Percentiles rank a stretch among this genome's conserved stretches.
These are phyloP conservation scores for Aphelidium insulamus DNA, from an alignment of 371 early-diverging fungal genomes.

Conservation along the genomic window DNA sequence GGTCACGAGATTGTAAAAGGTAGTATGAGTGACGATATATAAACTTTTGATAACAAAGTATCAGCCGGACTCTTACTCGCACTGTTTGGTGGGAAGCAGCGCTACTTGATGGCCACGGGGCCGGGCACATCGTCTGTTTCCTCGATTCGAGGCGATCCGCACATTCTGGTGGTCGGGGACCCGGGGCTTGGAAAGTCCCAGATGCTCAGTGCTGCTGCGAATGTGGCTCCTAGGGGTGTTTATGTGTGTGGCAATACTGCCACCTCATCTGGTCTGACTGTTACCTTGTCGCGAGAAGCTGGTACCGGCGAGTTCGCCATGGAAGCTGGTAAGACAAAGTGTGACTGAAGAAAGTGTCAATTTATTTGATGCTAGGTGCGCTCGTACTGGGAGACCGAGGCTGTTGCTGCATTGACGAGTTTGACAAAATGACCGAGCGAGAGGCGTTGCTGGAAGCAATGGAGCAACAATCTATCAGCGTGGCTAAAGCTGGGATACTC, in stretches of 20 bases:
- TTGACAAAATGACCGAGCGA: slow-evolving; percentile 34
- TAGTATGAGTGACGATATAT: slow-evolving; percentile 2
- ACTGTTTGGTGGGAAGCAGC: slow-evolving; percentile 34
- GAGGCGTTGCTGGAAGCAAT: slow-evolving; percentile 37
- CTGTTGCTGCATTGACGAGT: slow-evolving; percentile 38
- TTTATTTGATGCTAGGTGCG: slow-evolving; percentile 10
- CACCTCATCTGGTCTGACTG: slow-evolving; percentile 53
- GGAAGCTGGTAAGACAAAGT: slow-evolving; percentile 26
- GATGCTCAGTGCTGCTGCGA: slow-evolving; percentile 20
- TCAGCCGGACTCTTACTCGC: slow-evolving; percentile 34
- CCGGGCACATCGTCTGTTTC: slow-evolving; percentile 8
- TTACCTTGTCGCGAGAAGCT: slow-evolving; percentile 43
- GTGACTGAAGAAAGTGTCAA: not conserved
- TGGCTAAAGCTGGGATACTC: slow-evolving; percentile 48
- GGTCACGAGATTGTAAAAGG: slow-evolving; percentile 42
- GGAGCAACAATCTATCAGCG: slow-evolving; percentile 44
- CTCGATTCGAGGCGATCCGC: slow-evolving; percentile 31
- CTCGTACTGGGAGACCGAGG: slow-evolving; percentile 36
- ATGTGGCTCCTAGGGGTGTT: slow-evolving; percentile 28
- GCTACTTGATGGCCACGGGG: too few relatives aligned
- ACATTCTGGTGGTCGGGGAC: slow-evolving; percentile 41
- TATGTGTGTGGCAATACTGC: slow-evolving; percentile 37
- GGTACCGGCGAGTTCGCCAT: slow-evolving; percentile 50
- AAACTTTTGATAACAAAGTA: too few relatives aligned
- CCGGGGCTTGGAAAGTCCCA: slow-evolving; percentile 41